A percentile compares a stretch with the other conserved stretches of the same genome.
Evolutionary conservation across 176 grass and related monocot species (phyloP).

Genomic region (Rhynchospora tenuis): DNA sequence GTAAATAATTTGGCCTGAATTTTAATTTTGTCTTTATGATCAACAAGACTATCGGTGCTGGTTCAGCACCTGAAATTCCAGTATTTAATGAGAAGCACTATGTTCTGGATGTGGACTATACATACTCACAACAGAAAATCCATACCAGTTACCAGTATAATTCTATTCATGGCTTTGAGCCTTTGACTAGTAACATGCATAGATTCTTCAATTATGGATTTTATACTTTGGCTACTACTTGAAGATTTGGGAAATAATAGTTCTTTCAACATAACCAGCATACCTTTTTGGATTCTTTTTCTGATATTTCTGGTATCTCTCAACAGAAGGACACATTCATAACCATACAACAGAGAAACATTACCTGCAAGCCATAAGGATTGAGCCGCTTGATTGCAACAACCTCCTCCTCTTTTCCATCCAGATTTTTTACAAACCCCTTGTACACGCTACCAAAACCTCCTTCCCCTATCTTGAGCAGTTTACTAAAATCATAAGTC

Average conservation of each 20-base stretch:
- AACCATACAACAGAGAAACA: neutral
- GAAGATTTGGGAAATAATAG: neutral
- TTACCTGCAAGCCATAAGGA: constrained; percentile 57
- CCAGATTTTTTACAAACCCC: constrained; percentile 40
- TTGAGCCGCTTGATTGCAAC: constrained; percentile 62
- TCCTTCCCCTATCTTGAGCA: constrained; percentile 73
- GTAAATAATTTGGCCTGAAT: neutral
- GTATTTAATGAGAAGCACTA: neutral
- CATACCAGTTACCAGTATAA: neutral
- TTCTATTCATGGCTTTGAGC: neutral
- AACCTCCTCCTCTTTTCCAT: constrained; percentile 35
- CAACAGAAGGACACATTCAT: neutral
- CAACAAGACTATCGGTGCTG: neutral
- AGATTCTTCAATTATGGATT: neutral
- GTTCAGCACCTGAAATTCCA: neutral
- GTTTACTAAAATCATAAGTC: constrained; percentile 58
- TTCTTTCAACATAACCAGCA: neutral
- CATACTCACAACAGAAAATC: neutral
- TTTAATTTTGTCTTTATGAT: neutral
- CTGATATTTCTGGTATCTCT: neutral
- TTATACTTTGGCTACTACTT: neutral
- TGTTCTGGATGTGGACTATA: too few relatives aligned
- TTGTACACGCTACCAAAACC: constrained; percentile 79
- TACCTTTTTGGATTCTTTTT: neutral
- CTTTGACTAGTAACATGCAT: neutral